Conservation (phyloP, 2,329 filamentous ascomycete genomes). For the Cyanodermella asteris region DNA sequence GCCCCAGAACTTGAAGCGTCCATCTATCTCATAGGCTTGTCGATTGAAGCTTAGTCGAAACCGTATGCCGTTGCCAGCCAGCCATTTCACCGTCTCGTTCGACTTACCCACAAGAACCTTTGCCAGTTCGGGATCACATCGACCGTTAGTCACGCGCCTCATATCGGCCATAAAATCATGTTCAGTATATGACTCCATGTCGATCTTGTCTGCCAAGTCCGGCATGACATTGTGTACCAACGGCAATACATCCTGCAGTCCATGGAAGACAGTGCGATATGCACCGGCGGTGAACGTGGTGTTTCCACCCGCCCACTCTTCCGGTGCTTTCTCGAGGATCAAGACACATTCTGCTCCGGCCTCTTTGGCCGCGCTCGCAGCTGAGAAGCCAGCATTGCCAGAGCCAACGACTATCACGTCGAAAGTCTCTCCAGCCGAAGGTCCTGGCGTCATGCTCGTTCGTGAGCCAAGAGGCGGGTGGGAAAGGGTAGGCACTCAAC, state of each 20-base stretch:
- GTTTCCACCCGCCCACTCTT: conserved; percentile 40
- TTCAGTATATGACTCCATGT: conserved; percentile 34
- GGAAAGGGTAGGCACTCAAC: too few species aligned
- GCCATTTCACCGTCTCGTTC: conserved; percentile 31
- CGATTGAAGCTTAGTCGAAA: conserved; percentile 42
- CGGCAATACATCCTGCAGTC: conserved; percentile 34
- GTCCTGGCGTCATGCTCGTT: too few species aligned
- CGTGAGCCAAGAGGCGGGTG: too few species aligned
- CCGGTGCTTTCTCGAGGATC: conserved; percentile 37
- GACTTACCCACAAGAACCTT: conserved; percentile 29
- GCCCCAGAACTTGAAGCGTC: conserved; percentile 43
- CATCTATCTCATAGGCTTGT: conserved; percentile 42
- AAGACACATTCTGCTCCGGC: conserved; percentile 24
- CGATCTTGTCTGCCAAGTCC: conserved; percentile 27
- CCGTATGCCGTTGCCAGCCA: conserved; percentile 29
- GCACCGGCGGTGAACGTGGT: conserved; percentile 44
- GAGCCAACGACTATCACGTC: conserved; percentile 33
- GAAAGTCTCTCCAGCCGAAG: neutral
- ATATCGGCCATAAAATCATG: conserved; percentile 35
- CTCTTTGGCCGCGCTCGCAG: conserved; percentile 34
- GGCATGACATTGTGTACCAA: conserved; percentile 36
- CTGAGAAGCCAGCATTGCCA: conserved; percentile 42
- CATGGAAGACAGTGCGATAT: conserved; percentile 34
- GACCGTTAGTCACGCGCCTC: conserved; percentile 30
- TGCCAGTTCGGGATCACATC: conserved; percentile 28